These are phyloP conservation scores for Mortierella sp. DNA, from an alignment of 371 early-diverging fungal genomes.

Conservation along the genomic window DNA sequence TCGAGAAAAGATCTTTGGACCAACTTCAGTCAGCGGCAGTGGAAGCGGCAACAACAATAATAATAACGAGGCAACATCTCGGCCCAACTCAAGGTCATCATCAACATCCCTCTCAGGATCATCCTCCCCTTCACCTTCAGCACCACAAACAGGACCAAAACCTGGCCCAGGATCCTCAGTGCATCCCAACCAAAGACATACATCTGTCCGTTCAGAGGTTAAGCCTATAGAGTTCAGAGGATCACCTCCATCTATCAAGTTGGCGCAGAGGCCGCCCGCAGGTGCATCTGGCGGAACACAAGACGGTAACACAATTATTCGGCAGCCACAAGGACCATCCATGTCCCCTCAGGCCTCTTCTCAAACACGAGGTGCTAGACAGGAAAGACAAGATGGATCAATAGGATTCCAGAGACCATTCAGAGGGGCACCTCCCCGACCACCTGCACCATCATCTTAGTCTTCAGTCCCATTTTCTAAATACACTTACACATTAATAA, in stretches of 20 bases:
- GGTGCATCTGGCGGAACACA: neutral
- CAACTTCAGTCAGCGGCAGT: conserved; percentile 11
- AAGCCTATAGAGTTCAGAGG: conserved; percentile 39
- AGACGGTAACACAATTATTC: conserved; percentile 8
- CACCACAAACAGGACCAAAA: neutral
- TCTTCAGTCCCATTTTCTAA: neutral
- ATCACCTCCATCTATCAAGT: conserved; percentile 15
- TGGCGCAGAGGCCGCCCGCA: neutral
- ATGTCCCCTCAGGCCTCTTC: neutral
- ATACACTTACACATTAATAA: neutral
- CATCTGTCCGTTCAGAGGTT: neutral
- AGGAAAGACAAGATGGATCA: conserved; percentile 19
- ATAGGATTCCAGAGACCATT: conserved; percentile 38
- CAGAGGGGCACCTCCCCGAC: conserved; percentile 2
- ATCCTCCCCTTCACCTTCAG: conserved; percentile 7
- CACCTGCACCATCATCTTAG: neutral
- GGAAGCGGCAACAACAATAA: neutral
- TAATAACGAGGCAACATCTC: neutral
- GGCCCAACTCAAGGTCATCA: conserved; percentile 8
- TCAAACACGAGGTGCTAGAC: neutral
- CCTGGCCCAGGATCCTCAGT: neutral
- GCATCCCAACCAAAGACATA: neutral
- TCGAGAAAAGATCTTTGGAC: conserved; percentile 55
- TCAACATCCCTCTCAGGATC: conserved; percentile 14
- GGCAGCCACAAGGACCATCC: conserved; percentile 36